phyloP scores from a whole-genome alignment of 1,139 yeast genomes.

The Blastobotrys petasosporus region DNA sequence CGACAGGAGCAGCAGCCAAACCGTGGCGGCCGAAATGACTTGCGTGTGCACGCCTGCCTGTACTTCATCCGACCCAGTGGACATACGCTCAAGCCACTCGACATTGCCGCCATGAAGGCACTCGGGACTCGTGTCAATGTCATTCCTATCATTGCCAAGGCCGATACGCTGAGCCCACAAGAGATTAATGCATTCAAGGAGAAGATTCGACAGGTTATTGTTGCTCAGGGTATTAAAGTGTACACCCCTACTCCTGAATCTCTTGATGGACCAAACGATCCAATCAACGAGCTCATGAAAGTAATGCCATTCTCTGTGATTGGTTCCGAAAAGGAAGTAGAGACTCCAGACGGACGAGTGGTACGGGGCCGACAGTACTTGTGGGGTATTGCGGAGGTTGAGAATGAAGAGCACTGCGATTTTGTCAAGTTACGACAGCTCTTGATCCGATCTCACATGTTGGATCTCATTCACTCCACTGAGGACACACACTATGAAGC shows the following conservation, averaged over 20 bases:
- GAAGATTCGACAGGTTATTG: conserved; percentile 81
- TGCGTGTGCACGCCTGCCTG: conserved; percentile 92
- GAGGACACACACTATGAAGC: conserved; percentile 89
- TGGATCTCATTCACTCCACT: conserved; percentile 83
- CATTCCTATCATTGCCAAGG: conserved; percentile 91
- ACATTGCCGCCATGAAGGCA: conserved; percentile 87
- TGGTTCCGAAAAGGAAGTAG: conserved; percentile 85
- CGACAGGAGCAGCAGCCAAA: conserved; percentile 94
- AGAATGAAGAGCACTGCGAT: conserved; percentile 92
- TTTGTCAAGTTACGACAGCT: conserved; percentile 86
- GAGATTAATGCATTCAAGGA: conserved; percentile 80
- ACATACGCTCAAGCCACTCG: conserved; percentile 88
- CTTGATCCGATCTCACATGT: conserved; percentile 85
- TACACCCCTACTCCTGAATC: conserved; percentile 64
- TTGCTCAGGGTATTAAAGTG: conserved; percentile 84
- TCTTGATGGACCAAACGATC: conserved; percentile 32
- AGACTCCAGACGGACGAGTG: conserved; percentile 64
- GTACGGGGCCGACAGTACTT: conserved; percentile 92
- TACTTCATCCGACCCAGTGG: conserved; percentile 97
- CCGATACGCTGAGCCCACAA: conserved; percentile 81
- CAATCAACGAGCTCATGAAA: conserved; percentile 69
- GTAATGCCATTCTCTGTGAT: conserved; percentile 92
- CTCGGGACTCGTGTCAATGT: conserved; percentile 84
- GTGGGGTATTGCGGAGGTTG: conserved; percentile 98
- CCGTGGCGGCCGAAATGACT: conserved; percentile 53